phyloP scores from a whole-genome alignment of 225 moss, liverwort and hornwort species.

The Polytrichum formosum region DNA sequence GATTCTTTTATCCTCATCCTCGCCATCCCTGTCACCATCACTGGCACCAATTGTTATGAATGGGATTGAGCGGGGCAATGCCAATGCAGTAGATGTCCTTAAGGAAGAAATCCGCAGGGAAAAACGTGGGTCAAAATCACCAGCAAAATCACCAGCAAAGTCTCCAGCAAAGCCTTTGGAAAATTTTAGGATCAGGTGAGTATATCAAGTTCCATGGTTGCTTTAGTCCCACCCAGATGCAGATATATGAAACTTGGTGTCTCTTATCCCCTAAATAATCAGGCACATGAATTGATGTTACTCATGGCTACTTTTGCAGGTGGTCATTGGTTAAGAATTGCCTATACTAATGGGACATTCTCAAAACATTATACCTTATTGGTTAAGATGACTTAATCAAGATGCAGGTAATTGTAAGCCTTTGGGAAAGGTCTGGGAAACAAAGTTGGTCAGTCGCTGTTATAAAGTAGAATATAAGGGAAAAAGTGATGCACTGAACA shows the following conservation, averaged over 20 bases:
- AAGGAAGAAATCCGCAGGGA: constrained; percentile 39
- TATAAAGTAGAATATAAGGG: no score
- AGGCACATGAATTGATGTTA: not conserved
- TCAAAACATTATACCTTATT: not conserved
- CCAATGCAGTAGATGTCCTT: constrained; percentile 14
- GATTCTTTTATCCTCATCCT: constrained; percentile 17
- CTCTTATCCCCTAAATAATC: not conserved
- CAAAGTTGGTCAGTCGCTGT: no score
- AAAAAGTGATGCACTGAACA: not conserved
- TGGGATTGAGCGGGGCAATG: constrained; percentile 11
- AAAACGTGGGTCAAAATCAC: constrained; percentile 23
- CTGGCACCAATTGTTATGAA: constrained; percentile 2
- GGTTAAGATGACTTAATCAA: not conserved
- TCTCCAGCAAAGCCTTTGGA: constrained; percentile 12
- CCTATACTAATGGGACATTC: not conserved
- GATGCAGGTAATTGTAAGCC: not conserved
- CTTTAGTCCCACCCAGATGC: constrained; percentile 9
- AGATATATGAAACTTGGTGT: constrained; percentile 12
- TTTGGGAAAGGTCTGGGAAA: not conserved
- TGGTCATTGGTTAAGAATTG: not conserved
- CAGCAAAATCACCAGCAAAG: constrained; percentile 18
- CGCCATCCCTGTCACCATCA: constrained; percentile 22
- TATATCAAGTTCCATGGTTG: constrained; percentile 9
- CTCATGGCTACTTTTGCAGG: not conserved
- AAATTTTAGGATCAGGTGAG: constrained; percentile 21